These are phyloP conservation scores for Pistacia vera DNA, from an alignment of 345 rosid species.

Conservation along the genomic window DNA sequence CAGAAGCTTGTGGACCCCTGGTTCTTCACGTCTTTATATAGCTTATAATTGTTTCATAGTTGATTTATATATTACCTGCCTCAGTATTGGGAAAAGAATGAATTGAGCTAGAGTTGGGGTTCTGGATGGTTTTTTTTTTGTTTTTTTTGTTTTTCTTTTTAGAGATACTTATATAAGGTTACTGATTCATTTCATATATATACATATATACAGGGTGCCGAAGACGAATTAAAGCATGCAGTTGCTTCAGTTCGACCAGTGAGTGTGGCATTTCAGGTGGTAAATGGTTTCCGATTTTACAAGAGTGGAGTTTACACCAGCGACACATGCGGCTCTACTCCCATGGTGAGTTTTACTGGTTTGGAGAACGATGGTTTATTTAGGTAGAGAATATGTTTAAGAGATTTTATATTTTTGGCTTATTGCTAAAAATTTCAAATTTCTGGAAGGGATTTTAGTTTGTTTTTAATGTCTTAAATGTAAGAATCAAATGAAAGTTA, in stretches of 20 bases:
- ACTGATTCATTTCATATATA: conserved; percentile 1
- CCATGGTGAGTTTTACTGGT: conserved; percentile 55
- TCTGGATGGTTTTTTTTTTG: conserved; percentile 3
- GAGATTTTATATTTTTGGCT: too few relatives aligned
- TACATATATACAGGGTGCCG: conserved; percentile 75
- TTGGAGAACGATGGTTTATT: background rate
- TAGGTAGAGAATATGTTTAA: background rate
- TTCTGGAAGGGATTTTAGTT: background rate
- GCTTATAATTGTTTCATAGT: too few relatives aligned
- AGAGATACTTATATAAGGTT: background rate
- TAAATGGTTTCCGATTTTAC: conserved; percentile 65
- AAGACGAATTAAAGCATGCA: conserved; percentile 91
- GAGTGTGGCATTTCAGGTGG: conserved; percentile 88
- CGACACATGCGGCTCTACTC: conserved; percentile 59
- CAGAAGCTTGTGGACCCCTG: too few relatives aligned
- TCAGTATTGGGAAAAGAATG: background rate
- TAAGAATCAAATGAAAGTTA: background rate
- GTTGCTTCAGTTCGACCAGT: conserved; percentile 87
- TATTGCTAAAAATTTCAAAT: background rate
- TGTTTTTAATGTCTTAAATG: background rate
- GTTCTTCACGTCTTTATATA: too few relatives aligned
- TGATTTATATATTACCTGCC: background rate
- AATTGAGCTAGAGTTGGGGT: background rate
- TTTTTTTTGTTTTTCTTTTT: background rate
- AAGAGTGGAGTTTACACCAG: conserved; percentile 82